phyloP scores from a whole-genome alignment of 805 yeast genomes.

The Dipodascus albidus region DNA sequence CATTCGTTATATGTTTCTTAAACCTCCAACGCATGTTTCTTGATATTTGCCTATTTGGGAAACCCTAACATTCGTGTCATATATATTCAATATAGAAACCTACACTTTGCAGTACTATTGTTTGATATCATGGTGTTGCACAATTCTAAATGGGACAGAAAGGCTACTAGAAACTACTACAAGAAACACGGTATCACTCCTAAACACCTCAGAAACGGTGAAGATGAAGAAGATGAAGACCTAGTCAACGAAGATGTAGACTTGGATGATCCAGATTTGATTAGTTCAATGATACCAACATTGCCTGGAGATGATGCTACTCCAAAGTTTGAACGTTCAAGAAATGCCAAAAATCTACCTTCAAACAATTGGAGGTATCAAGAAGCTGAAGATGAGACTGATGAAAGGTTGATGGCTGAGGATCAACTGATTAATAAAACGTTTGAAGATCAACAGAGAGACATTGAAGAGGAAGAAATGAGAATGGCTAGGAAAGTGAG shows the following conservation, averaged over 20 bases:
- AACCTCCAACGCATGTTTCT: neutral
- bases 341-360: conserved; percentile 1
- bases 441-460: neutral
- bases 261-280: neutral
- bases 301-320: neutral
- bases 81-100: too few species aligned
- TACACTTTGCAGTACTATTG: neutral
- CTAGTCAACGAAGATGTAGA: neutral
- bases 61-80: too few species aligned
- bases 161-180: conserved; percentile 32
- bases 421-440: neutral
- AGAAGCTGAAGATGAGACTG: conserved; percentile 2
- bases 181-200: conserved; percentile 32
- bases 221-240: conserved; percentile 2
- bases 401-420: neutral
- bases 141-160: conserved; percentile 41
- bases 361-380: conserved; percentile 13
- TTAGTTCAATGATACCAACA: neutral
- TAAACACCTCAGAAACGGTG: conserved; percentile 1
- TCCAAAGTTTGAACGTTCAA: neutral
- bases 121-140: conserved; percentile 36
- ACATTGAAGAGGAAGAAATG: neutral
- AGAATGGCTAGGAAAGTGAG: neutral
- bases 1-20: neutral
- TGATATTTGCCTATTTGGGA: too few species aligned